Evolutionary conservation across 1,139 yeast genomes (phyloP), one percentile per base, ranked within the genome.

Genomic region (Neolecta irregularis): DNA sequence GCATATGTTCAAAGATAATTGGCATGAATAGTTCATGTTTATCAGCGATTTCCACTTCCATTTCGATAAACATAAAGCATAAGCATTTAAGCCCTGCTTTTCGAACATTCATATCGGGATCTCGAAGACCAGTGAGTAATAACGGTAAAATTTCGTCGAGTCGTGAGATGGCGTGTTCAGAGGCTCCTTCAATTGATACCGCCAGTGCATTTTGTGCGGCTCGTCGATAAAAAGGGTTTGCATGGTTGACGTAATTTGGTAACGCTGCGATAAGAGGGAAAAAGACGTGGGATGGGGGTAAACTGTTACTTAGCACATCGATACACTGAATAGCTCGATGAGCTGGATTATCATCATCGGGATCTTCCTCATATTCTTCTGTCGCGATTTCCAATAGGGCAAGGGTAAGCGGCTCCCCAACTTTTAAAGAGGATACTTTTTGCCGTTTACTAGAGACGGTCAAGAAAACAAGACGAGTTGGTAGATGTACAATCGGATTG

Each of bases 231-330:
- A 72, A 76, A 42, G 69, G 67, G 53, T 78, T 72, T 17, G 71
- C 46, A 13, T 93, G 75, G 34, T 62, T 56, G 46, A 79, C 64
- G 65, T 77, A 63, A 35, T 67, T 52, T 35, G 75, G 74, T 46
- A 81, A 60, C 45, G 69, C 67, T 44, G 74, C 80, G 45, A 85
- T 65, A 43, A 88, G 67, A 39, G 94, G 88, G 43, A 65, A 68
- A 46, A 83, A 72, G 41, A 80, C 93, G 57, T 88, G 98, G 33
- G 83, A 69, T 37, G 98, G 94, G 37, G 98, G 94, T 49, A 91
- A 65, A 51, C 76, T 81, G 32, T 75, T 66, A 18, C 96, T 69
- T 48, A 88, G 70, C 51, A 72, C 69, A 39, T 85, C 79, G 39
- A 88, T 58, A 45, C 88, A 64, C 59, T 93, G 72, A 49, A 83